phyloP scores from a whole-genome alignment of 2,329 filamentous ascomycete species.

The Elsinoe perseae region DNA sequence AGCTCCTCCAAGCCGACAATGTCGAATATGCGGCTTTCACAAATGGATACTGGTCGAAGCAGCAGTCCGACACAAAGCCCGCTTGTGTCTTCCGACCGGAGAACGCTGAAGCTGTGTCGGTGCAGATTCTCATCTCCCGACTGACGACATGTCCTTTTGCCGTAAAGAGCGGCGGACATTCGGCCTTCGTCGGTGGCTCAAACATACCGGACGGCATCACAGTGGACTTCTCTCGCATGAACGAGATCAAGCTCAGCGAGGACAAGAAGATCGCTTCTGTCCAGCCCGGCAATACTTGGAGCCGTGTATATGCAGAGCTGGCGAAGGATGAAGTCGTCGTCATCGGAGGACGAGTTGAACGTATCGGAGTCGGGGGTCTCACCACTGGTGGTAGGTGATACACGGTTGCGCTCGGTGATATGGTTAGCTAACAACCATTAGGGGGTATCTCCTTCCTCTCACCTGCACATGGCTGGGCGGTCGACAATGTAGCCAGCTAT shows the following conservation, averaged over 20 bases:
- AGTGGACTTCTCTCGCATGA: conserved; percentile 22
- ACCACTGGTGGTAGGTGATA: conserved; percentile 42
- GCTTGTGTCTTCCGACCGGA: conserved; percentile 10
- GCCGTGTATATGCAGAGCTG: conserved; percentile 18
- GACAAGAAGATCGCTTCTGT: conserved; percentile 20
- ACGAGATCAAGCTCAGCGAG: conserved; percentile 18
- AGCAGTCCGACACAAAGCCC: conserved; percentile 1
- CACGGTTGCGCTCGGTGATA: not conserved
- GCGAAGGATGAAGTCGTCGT: conserved; percentile 46
- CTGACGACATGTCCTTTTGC: conserved; percentile 22
- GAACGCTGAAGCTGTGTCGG: conserved; percentile 7
- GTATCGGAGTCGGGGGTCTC: conserved; percentile 55
- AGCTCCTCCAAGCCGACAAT: not conserved
- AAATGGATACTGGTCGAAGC: conserved; percentile 11
- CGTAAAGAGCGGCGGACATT: conserved; percentile 26
- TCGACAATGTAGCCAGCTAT: conserved; percentile 12
- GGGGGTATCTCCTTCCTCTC: conserved; percentile 13
- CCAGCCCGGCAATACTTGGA: conserved; percentile 20
- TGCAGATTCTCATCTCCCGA: conserved; percentile 3
- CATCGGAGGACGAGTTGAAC: conserved; percentile 55
- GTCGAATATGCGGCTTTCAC: not conserved
- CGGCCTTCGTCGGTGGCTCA: conserved; percentile 22
- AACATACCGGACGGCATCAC: conserved; percentile 25
- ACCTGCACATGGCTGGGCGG: not conserved
- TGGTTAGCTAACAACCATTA: not conserved